Conservation (phyloP, 1,139 yeast genomes). For the Nakaseomyces bracarensis region DNA sequence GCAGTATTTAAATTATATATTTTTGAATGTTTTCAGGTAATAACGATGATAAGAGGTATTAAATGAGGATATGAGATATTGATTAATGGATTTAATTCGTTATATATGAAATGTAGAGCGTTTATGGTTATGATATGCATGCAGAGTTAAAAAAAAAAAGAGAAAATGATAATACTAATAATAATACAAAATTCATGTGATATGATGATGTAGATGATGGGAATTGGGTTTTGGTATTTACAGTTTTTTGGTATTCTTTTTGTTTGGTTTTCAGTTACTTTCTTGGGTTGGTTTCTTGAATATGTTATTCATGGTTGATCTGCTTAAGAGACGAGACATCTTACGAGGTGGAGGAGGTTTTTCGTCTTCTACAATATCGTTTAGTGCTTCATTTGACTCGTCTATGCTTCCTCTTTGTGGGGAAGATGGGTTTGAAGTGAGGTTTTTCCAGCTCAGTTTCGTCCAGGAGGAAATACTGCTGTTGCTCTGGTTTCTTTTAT, state of each 20-base stretch:
- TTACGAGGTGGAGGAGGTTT: conserved; percentile 16
- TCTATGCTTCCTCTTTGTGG: conserved; percentile 5
- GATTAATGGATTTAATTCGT: no score
- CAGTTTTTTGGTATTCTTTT: no score
- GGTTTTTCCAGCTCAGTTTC: conserved; percentile 6
- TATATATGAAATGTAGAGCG: no score
- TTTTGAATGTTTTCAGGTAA: no score
- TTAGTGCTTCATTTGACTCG: conserved; percentile 10
- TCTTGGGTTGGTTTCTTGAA: conserved; percentile 26
- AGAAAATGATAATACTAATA: no score
- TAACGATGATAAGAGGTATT: no score
- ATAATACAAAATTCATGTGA: no score
- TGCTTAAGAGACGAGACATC: conserved; percentile 25
- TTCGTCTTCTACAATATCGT: conserved; percentile 11
- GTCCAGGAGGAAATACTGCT: conserved; percentile 15
- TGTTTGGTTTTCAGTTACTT: neutral
- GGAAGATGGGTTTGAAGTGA: conserved; percentile 3
- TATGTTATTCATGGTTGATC: conserved; percentile 24
- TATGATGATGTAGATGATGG: neutral
- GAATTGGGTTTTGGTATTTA: neutral
- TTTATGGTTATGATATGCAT: neutral
- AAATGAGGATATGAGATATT: no score
- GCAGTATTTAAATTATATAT: no score
- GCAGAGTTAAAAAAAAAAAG: neutral
- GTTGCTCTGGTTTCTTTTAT: conserved; percentile 19